Evolutionary conservation across 306 rosid species (phyloP).

Genomic region (Sindora glabra): DNA sequence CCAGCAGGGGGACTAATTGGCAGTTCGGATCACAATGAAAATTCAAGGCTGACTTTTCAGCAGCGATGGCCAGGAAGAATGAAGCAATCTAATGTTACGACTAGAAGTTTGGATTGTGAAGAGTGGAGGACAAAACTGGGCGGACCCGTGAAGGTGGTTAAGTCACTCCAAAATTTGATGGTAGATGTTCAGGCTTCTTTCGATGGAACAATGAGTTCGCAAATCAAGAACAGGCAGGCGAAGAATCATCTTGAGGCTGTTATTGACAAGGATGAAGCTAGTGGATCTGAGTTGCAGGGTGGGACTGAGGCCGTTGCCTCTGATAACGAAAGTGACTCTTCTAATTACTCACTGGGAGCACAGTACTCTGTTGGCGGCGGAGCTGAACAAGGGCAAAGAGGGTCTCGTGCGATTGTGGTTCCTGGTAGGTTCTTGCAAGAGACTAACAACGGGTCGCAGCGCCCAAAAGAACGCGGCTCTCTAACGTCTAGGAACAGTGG

Average conservation of each 20-base stretch:
- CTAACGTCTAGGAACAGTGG: constrained; percentile 36
- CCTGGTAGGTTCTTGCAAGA: constrained; percentile 76
- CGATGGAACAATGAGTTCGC: constrained; percentile 24
- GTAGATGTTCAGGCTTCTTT: constrained; percentile 29
- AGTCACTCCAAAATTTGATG: constrained; percentile 51
- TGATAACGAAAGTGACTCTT: constrained; percentile 73
- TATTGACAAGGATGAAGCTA: constrained; percentile 24
- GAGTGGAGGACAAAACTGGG: constrained; percentile 31
- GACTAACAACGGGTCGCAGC: constrained; percentile 37
- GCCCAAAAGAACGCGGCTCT: constrained; percentile 39
- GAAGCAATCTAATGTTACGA: constrained; percentile 38
- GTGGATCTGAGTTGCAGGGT: constrained; percentile 42
- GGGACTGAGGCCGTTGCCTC: constrained; percentile 38
- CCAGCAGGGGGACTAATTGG: constrained; percentile 31
- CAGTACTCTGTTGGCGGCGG: constrained; percentile 36
- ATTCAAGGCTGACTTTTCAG: constrained; percentile 52
- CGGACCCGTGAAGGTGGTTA: constrained; percentile 46
- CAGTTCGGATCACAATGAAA: constrained; percentile 34
- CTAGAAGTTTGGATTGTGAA: constrained; percentile 40
- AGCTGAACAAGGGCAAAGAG: constrained; percentile 30
- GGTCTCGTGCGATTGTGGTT: constrained; percentile 39
- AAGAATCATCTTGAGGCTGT: constrained; percentile 24
- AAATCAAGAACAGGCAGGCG: constrained; percentile 1
- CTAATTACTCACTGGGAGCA: too few species aligned
- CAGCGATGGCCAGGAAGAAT: constrained; percentile 65